A percentile compares a stretch with the other conserved stretches of the same genome.
Conservation (phyloP, 495 filamentous ascomycete genomes). For the Cercophora sp. region DNA sequence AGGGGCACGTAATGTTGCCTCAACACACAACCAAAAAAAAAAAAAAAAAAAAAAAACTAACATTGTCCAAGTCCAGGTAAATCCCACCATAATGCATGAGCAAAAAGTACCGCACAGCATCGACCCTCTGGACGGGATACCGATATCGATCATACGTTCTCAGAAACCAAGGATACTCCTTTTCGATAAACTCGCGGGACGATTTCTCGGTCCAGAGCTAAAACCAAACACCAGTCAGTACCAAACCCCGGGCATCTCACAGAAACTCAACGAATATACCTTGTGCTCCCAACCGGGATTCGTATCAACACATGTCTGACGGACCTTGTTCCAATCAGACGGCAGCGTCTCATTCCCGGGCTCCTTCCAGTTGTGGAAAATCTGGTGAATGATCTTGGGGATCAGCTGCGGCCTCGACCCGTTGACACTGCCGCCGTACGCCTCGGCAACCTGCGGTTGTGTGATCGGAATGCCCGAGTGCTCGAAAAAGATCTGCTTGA, state of each 20-base stretch:
- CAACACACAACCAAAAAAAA: too few species aligned
- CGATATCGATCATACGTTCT: slow-evolving; percentile 76
- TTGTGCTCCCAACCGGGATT: slow-evolving; percentile 80
- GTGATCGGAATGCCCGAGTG: slow-evolving; percentile 25
- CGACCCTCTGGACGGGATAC: slow-evolving; percentile 80
- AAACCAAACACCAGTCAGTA: neutral
- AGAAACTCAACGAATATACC: slow-evolving; percentile 40
- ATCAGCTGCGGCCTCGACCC: slow-evolving; percentile 13
- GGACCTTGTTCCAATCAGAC: slow-evolving; percentile 65
- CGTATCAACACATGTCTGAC: slow-evolving; percentile 69
- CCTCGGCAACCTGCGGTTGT: slow-evolving; percentile 17
- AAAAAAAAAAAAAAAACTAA: too few species aligned
- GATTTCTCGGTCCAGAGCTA: slow-evolving; percentile 85
- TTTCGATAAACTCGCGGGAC: slow-evolving; percentile 69
- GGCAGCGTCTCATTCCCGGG: slow-evolving; percentile 58
- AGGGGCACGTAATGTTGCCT: too few species aligned
- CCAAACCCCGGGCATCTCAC: neutral
- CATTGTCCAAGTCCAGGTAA: slow-evolving; percentile 88
- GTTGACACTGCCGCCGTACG: slow-evolving; percentile 7
- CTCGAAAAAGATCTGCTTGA: slow-evolving; percentile 25
- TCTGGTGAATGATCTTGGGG: slow-evolving; percentile 89
- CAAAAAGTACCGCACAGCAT: slow-evolving; percentile 86
- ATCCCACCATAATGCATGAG: slow-evolving; percentile 78
- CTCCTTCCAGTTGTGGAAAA: slow-evolving; percentile 61
- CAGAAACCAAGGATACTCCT: slow-evolving; percentile 81